Percentiles rank a stretch among this genome's conserved stretches.
These are phyloP conservation scores for Agaricales sp. DNA, from an alignment of 1,284 basidiomycete genomes.

Conservation along the genomic window DNA sequence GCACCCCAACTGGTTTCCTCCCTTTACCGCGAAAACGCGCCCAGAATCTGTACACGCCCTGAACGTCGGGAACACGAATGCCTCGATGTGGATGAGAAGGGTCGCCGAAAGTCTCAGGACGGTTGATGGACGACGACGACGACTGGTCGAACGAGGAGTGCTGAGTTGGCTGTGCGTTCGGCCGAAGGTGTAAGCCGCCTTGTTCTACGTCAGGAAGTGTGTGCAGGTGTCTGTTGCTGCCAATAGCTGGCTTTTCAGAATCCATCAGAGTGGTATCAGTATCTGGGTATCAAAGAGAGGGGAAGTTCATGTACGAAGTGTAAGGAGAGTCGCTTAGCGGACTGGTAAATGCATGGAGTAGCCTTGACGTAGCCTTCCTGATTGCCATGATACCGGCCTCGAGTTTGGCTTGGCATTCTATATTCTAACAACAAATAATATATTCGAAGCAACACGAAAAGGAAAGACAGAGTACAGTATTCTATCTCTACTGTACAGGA, in stretches of 20 bases:
- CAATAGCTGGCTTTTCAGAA: not conserved
- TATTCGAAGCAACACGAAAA: too few species aligned
- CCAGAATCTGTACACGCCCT: constrained; percentile 22
- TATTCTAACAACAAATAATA: too few species aligned
- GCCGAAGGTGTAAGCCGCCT: not conserved
- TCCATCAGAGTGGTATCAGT: not conserved
- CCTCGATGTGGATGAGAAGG: not conserved
- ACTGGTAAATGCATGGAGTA: too few species aligned
- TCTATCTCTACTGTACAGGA: too few species aligned
- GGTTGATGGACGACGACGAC: too few species aligned
- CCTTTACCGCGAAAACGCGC: constrained; percentile 41
- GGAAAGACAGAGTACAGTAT: too few species aligned
- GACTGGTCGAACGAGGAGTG: not conserved
- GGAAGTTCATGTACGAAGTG: not conserved
- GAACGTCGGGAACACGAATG: not conserved
- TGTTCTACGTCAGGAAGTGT: not conserved
- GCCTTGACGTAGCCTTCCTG: too few species aligned
- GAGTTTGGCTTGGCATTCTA: too few species aligned
- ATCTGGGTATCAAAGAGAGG: not conserved
- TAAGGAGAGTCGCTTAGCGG: too few species aligned
- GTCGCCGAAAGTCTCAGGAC: not conserved
- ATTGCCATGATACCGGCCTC: too few species aligned
- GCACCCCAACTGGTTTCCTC: constrained; percentile 33
- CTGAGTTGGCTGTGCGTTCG: not conserved
- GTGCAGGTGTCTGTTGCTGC: not conserved